phyloP scores from a whole-genome alignment of 148 eudicot species.

The Persicaria maculosa region DNA sequence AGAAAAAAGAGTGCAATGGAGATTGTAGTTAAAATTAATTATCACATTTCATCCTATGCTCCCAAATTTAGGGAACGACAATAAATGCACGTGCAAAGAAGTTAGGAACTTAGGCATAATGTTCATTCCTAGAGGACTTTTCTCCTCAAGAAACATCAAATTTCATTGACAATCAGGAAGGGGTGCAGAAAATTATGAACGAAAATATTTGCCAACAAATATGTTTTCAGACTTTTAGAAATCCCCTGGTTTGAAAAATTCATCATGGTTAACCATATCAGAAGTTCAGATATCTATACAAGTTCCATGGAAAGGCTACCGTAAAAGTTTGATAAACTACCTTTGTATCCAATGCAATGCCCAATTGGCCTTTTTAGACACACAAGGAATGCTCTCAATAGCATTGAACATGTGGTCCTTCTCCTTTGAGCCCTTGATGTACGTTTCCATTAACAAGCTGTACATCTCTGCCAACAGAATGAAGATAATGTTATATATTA shows the following conservation, averaged over 20 bases:
- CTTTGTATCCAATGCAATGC: constrained; percentile 73
- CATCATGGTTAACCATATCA: neutral
- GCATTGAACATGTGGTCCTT: constrained; percentile 65
- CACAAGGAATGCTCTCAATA: constrained; percentile 68
- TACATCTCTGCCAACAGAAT: constrained; percentile 56
- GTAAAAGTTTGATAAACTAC: constrained; percentile 18
- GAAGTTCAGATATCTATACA: neutral
- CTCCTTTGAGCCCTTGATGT: constrained; percentile 62
- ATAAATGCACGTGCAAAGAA: neutral
- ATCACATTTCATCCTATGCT: too few relatives aligned
- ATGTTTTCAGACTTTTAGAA: neutral
- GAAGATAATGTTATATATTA: constrained; percentile 9
- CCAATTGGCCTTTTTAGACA: constrained; percentile 68
- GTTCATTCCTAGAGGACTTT: neutral
- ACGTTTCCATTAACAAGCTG: constrained; percentile 73
- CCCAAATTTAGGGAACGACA: neutral
- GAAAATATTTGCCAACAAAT: too few relatives aligned
- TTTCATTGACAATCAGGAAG: neutral
- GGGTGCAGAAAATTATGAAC: too few relatives aligned
- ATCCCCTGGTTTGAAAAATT: neutral
- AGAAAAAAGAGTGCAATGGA: neutral
- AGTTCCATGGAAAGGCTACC: neutral
- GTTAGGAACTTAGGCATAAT: neutral
- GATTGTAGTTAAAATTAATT: too few relatives aligned
- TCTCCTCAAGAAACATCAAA: neutral